phyloP scores from a whole-genome alignment of 2,329 filamentous ascomycete genomes.

The Claviceps monticola region DNA sequence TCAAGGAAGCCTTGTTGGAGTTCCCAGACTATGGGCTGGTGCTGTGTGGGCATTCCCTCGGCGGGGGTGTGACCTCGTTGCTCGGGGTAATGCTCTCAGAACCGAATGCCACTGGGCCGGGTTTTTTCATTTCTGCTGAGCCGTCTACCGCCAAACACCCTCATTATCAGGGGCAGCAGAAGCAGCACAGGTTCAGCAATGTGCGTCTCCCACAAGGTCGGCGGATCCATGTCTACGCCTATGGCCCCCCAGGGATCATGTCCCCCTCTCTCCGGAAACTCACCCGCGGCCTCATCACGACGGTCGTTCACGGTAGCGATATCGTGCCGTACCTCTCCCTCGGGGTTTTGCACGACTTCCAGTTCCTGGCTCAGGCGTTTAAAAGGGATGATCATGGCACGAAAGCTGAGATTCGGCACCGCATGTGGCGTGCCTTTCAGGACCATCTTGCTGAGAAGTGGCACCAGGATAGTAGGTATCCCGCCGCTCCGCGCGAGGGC shows the following conservation, averaged over 20 bases:
- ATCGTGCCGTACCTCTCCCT: conserved; percentile 61
- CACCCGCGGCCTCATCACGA: conserved; percentile 62
- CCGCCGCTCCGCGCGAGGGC: conserved; percentile 26
- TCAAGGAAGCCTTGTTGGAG: conserved; percentile 50
- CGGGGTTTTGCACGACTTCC: conserved; percentile 61
- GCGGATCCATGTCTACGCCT: conserved; percentile 67
- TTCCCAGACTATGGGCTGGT: conserved; percentile 58
- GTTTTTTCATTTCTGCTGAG: conserved; percentile 47
- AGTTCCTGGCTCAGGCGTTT: conserved; percentile 57
- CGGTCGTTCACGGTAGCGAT: conserved; percentile 58
- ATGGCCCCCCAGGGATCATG: conserved; percentile 61
- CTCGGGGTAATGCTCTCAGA: conserved; percentile 59
- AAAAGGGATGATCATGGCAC: conserved; percentile 56
- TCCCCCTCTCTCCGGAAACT: conserved; percentile 54
- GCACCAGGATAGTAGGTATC: conserved; percentile 24
- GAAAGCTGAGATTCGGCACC: conserved; percentile 50
- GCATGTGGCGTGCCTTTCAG: conserved; percentile 52
- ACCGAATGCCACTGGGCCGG: conserved; percentile 37
- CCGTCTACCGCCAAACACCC: conserved; percentile 17
- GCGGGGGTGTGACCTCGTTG: conserved; percentile 55
- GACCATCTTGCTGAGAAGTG: conserved; percentile 48
- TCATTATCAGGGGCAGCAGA: not conserved
- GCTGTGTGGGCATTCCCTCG: conserved; percentile 55
- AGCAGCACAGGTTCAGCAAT: conserved; percentile 13
- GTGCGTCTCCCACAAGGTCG: conserved; percentile 50